Base-by-base conservation (phyloP, 1,284 basidiomycete species). In the Cryptococcus sp. region DNA sequence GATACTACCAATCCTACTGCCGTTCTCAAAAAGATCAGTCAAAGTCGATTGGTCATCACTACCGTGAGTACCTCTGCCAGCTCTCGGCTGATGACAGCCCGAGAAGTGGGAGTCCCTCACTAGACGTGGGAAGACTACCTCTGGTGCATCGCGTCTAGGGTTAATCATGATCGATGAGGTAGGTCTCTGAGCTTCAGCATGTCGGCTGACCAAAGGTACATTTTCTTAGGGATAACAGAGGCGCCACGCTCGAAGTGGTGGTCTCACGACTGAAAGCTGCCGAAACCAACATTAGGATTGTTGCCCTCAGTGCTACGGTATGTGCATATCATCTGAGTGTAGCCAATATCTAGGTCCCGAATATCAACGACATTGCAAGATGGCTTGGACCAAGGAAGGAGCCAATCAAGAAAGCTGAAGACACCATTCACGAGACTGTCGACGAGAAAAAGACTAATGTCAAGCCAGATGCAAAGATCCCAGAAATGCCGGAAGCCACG, bases 81-180 rank as follows among this genome's bases (percentile, higher is more conserved):
- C 3, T 7, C 5, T 21, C 16, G 36, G 9, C 49, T 57, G 25
- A 53, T 28, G 34, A 36, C 57, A 93, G 85, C 90, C 89, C 0
- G 94, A 97, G 73, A 97, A 97, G 73, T 92, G 89, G 87, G 92
- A 96, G 61, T 87, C 88, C 40, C 75, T 96, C 45, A 94, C 91
- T 2, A 80, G 91, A 25, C 85, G 85, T 0, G 41, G 40, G 3
- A 52, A 58, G 4, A 59, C 64, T 88, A 87, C 86, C 84, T 58
- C 49, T 71, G 36, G 63, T 1, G 43, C 65, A 11, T 42, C 55
- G 9, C 59, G 68, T 4, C 56, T 70, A 2, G 49, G 52, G 45
- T 77, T 93, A 13, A 86, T 92, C 61, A 82, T 97, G 43, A 87
- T 98, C 39, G 94, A 98, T 66, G 94, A 98, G 76, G 90, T 87